A percentile compares a stretch with the other conserved stretches of the same genome.
phyloP scores from a whole-genome alignment of 1,284 basidiomycete species.

The Vanrija sp. region DNA sequence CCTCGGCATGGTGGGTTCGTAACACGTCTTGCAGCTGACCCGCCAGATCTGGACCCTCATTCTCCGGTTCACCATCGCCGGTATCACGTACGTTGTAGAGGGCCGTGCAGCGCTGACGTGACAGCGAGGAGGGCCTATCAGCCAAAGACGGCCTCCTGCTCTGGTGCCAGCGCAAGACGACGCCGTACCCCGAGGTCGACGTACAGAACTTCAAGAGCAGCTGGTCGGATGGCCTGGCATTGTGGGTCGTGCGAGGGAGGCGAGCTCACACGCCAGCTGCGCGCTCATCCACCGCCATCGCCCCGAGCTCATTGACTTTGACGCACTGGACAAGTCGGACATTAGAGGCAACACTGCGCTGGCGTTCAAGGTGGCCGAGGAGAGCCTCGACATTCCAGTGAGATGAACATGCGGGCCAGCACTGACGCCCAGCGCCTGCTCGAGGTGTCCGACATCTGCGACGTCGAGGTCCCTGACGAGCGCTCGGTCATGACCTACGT shows the following conservation, averaged over 20 bases:
- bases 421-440: slow-evolving; percentile 67
- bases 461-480: slow-evolving; percentile 82
- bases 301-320: slow-evolving; percentile 84
- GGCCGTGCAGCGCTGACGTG: background rate
- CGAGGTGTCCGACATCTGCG: slow-evolving; percentile 95
- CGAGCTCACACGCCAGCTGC: slow-evolving; percentile 58
- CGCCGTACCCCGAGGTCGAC: slow-evolving; percentile 80
- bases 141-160: slow-evolving; percentile 93
- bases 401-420: slow-evolving; percentile 33
- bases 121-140: slow-evolving; percentile 91
- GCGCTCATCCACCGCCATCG: slow-evolving; percentile 95
- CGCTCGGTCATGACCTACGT: slow-evolving; percentile 66
- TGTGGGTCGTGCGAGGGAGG: slow-evolving; percentile 58
- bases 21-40: background rate
- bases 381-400: slow-evolving; percentile 84
- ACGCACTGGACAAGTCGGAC: slow-evolving; percentile 74
- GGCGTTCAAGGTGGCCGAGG: slow-evolving; percentile 80
- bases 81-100: slow-evolving; percentile 72
- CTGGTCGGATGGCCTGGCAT: slow-evolving; percentile 90
- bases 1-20: slow-evolving; percentile 67
- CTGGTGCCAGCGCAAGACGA: slow-evolving; percentile 97
- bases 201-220: slow-evolving; percentile 89
- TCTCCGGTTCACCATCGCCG: slow-evolving; percentile 93
- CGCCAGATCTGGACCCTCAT: slow-evolving; percentile 88
- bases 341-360: slow-evolving; percentile 74